phyloP scores from a whole-genome alignment of 345 rosid species.

The Camelina laxa region DNA sequence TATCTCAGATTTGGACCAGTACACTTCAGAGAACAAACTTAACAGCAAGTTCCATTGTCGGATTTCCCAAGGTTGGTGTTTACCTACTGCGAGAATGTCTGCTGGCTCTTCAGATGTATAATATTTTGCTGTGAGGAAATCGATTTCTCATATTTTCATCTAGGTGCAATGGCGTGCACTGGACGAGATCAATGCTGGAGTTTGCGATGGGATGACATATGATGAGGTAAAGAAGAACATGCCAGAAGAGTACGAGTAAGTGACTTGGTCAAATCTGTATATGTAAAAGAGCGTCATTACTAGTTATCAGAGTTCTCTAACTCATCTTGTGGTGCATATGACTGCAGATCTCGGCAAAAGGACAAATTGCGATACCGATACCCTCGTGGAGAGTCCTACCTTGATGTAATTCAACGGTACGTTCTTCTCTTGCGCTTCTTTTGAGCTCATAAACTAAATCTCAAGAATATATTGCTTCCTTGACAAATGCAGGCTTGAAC shows the following conservation, averaged over 20 bases:
- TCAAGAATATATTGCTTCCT: conserved; percentile 18
- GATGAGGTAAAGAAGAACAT: conserved; percentile 90
- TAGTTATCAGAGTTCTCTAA: conserved; percentile 11
- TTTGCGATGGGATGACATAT: conserved; percentile 98
- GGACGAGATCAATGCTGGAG: conserved; percentile 99
- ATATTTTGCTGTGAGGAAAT: conserved; percentile 11
- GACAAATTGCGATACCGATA: conserved; percentile 94
- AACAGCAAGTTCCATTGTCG: conserved; percentile 85
- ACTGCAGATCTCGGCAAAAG: conserved; percentile 74
- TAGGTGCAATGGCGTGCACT: conserved; percentile 99
- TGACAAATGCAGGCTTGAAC: conserved; percentile 79
- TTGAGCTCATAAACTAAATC: conserved; percentile 5
- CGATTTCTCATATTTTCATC: conserved; percentile 20
- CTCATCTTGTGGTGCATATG: conserved; percentile 30
- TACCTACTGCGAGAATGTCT: conserved; percentile 2
- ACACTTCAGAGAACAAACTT: conserved; percentile 92
- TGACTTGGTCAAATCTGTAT: conserved; percentile 24
- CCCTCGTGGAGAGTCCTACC: conserved; percentile 99
- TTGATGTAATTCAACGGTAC: conserved; percentile 98
- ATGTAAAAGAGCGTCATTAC: background rate
- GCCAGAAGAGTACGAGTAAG: conserved; percentile 99
- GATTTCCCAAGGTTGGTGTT: conserved; percentile 87
- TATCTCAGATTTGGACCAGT: conserved; percentile 93
- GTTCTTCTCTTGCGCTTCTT: background rate
- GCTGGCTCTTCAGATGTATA: conserved; percentile 1